A percentile compares a stretch with the other conserved stretches of the same genome.
Conservation (phyloP, 2,329 filamentous ascomycete species). For the Parasarocladium wereldwijsianum region DNA sequence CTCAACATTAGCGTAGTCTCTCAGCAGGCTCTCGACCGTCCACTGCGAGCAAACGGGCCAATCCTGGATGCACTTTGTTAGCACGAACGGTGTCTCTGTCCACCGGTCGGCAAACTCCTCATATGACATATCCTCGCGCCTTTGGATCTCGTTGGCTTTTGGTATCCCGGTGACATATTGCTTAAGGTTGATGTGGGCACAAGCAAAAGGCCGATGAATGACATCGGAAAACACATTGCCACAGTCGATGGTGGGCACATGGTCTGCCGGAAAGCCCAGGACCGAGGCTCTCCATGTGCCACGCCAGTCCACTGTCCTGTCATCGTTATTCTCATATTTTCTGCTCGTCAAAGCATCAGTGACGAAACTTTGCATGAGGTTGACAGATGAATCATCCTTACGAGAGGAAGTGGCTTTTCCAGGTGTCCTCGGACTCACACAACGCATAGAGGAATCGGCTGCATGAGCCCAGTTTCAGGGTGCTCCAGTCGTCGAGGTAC, state of each 20-base stretch:
- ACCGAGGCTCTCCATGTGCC: slow-evolving; percentile 77
- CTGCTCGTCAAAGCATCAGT: too few species aligned
- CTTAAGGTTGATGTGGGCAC: slow-evolving; percentile 57
- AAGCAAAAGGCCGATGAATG: slow-evolving; percentile 80
- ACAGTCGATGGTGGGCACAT: slow-evolving; percentile 51
- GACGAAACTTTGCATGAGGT: too few species aligned
- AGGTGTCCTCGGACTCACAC: slow-evolving; percentile 70
- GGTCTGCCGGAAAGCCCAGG: slow-evolving; percentile 37
- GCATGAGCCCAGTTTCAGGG: slow-evolving; percentile 56
- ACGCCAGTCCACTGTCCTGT: slow-evolving; percentile 53
- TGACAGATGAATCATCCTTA: slow-evolving; percentile 39
- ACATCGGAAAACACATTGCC: slow-evolving; percentile 76
- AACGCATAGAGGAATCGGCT: slow-evolving; percentile 84
- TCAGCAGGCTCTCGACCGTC: slow-evolving; percentile 52
- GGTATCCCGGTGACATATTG: slow-evolving; percentile 62
- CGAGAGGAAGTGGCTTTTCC: slow-evolving; percentile 75
- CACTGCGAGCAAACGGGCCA: slow-evolving; percentile 71
- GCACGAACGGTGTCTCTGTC: slow-evolving; percentile 72
- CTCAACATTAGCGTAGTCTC: slow-evolving; percentile 47
- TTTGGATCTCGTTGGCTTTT: slow-evolving; percentile 53
- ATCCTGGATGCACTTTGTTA: slow-evolving; percentile 64
- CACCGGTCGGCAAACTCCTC: slow-evolving; percentile 62
- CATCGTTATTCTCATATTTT: too few species aligned
- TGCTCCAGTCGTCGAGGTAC: slow-evolving; percentile 45
- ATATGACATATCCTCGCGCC: slow-evolving; percentile 52